Percentiles rank a stretch among this genome's conserved stretches.
Evolutionary conservation across 202 grass and related monocot genomes (phyloP).

Genomic region (Zizania palustris): DNA sequence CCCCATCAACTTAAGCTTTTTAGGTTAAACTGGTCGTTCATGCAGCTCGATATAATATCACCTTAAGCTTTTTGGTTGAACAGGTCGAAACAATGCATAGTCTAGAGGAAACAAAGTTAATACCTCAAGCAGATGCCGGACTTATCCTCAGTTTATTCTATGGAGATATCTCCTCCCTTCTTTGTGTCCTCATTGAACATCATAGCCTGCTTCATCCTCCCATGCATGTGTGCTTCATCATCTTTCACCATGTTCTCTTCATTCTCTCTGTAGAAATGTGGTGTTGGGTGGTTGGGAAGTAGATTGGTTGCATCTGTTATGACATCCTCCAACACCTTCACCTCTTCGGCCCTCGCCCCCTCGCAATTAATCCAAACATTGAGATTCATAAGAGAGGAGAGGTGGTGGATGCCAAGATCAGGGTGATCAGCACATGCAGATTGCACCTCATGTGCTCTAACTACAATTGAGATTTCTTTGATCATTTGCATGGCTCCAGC

Average conservation of each 20-base stretch:
- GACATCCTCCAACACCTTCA: background rate
- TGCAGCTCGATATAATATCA: too few relatives aligned
- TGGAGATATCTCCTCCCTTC: background rate
- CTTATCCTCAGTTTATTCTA: too few relatives aligned
- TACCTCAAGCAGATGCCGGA: too few relatives aligned
- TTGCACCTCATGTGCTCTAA: background rate
- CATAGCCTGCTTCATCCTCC: background rate
- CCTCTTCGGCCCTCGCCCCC: background rate
- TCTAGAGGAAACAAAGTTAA: too few relatives aligned
- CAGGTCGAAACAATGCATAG: too few relatives aligned
- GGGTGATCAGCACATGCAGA: background rate
- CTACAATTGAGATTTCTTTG: background rate
- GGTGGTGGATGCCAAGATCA: background rate
- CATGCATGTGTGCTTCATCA: background rate
- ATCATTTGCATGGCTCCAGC: conserved; percentile 13
- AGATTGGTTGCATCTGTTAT: background rate
- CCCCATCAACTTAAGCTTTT: too few relatives aligned
- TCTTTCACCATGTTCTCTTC: background rate
- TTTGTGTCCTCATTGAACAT: background rate
- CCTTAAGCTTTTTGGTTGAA: too few relatives aligned
- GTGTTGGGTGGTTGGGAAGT: background rate
- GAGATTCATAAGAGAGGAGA: background rate
- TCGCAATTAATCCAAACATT: background rate
- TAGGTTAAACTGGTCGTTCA: too few relatives aligned
- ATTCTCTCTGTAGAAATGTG: background rate